phyloP scores from a whole-genome alignment of 139 green algal genomes.

The Closterium sp. region DNA sequence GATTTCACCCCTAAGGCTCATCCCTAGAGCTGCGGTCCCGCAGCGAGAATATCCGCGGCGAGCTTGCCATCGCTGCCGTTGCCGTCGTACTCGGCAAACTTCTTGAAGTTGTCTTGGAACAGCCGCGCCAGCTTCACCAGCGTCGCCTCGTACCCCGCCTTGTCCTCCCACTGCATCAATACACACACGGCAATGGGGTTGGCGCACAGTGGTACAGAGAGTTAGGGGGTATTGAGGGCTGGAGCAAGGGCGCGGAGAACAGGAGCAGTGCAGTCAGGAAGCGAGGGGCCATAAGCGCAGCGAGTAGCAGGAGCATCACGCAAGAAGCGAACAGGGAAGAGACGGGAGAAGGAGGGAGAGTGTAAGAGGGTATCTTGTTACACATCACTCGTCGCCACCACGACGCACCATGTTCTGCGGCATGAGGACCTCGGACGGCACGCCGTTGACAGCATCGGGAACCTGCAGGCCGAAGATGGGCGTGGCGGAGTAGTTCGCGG shows the following conservation, averaged over 20 bases:
- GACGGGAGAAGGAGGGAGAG: too few species aligned
- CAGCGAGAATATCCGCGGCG: constrained; percentile 40
- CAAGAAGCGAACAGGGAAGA: too few species aligned
- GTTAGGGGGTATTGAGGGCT: too few species aligned
- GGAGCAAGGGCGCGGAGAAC: too few species aligned
- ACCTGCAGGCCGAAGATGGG: constrained; percentile 84
- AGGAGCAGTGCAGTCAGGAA: too few species aligned
- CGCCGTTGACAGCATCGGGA: constrained; percentile 57
- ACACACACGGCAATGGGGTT: background rate
- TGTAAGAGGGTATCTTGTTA: too few species aligned
- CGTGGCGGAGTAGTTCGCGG: constrained; percentile 58
- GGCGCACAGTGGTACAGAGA: too few species aligned
- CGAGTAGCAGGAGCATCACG: too few species aligned
- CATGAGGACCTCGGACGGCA: constrained; percentile 72
- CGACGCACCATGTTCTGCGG: constrained; percentile 32
- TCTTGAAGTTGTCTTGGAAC: constrained; percentile 46
- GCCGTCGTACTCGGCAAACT: constrained; percentile 12
- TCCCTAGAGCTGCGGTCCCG: constrained; percentile 19
- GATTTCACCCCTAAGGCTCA: too few species aligned
- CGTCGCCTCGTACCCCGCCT: constrained; percentile 22
- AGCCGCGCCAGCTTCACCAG: constrained; percentile 35
- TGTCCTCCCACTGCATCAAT: constrained; percentile 38
- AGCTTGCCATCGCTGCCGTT: constrained; percentile 30
- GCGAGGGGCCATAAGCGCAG: too few species aligned
- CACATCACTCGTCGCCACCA: too few species aligned